Conservation (phyloP, 2,329 filamentous ascomycete genomes). For the Penicillium rolfsii region DNA sequence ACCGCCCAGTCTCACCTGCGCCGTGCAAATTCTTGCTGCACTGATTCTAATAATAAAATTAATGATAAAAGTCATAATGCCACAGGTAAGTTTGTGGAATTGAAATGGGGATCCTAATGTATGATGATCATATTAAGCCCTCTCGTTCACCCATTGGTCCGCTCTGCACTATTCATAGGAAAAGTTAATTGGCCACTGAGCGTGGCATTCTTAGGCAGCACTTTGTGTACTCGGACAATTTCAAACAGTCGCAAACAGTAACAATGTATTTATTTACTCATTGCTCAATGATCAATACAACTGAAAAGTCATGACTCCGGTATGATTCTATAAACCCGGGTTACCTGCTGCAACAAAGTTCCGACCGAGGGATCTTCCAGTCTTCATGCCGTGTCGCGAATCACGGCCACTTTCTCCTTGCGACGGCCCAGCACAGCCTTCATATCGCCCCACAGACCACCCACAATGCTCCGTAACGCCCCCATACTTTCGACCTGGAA, state of each 20-base stretch:
- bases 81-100: not conserved
- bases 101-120: not conserved
- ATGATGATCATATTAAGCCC: not conserved
- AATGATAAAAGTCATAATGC: not conserved
- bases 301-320: not conserved
- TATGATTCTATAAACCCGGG: no score
- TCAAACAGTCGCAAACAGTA: no score
- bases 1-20: not conserved
- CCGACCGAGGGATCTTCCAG: not conserved
- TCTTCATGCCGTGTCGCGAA: not conserved
- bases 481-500: slow-evolving; percentile 38
- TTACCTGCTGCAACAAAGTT: not conserved
- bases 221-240: not conserved
- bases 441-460: slow-evolving; percentile 25
- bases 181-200: not conserved
- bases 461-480: slow-evolving; percentile 35
- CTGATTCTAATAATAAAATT: not conserved
- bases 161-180: not conserved
- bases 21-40: no score
- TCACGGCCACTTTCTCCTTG: not conserved
- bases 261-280: no score
- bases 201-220: not conserved
- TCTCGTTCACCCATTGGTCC: not conserved
- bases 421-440: slow-evolving; percentile 14
- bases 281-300: not conserved